Evolutionary conservation across 2,329 filamentous ascomycete species (phyloP), one percentile per base, ranked within the genome.

Genomic region (Neonectria faginata): DNA sequence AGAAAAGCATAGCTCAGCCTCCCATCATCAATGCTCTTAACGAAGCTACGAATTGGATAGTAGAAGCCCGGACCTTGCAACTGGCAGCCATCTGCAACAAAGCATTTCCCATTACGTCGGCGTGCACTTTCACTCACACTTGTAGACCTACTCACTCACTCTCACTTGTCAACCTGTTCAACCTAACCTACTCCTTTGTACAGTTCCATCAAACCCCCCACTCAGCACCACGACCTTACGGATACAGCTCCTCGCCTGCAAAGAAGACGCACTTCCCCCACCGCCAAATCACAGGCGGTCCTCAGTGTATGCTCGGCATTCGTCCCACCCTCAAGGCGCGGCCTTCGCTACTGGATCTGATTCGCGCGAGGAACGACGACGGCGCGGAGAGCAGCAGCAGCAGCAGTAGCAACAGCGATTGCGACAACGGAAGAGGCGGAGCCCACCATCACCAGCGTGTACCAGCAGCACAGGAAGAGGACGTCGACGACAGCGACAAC

Each of bases 311-410:
- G 84, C 77, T 85, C 73, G 85, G 84, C 78, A 78, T 86, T 63
- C 80, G 79, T 62, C 82, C 82, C 57, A 80, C 79, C 65, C 78
- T 87, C 69, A 83, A 80, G 83, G 81, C 83, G 72, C 81, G 84
- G 78, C 84, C 82, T 71, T 86, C 84, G 67, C 77, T 87, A 70
- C 81, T 87, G 76, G 84, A 86, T 66, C 79, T 87, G 64, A 77
- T 83, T 68, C 78, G 79, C 65, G 73, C 78, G 69, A 73, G 74
- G 64, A 78, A 73, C 73, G 72, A 73, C 71, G 70, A 70, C 62
- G 70, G 67, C 64, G 67, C 60, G 68, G 55, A 65, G 69, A 66
- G 60, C 62, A 51, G 51, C 44, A 44, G 52, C 50, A 57, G 31
- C 25, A 47, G 31, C 45, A 51, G 29, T 50, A 47, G 54, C 54